Conservation (phyloP, 2,329 filamentous ascomycete genomes). For the Knufia petricola region DNA sequence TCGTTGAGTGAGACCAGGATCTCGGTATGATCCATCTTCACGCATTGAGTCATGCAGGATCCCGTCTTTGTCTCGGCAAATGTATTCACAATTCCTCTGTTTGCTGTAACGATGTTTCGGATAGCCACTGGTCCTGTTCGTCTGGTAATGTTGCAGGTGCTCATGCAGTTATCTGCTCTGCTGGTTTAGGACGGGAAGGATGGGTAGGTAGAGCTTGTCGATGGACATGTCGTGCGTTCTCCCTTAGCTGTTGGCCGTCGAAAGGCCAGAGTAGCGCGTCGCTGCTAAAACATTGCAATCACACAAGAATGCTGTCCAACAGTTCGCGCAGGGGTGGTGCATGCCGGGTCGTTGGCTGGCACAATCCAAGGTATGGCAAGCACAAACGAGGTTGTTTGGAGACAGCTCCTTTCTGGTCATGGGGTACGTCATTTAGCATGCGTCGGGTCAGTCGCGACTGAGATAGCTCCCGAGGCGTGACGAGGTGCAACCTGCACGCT, state of each 20-base stretch:
- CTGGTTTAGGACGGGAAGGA: too few relatives aligned
- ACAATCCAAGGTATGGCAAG: slow-evolving; percentile 1
- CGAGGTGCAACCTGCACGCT: too few relatives aligned
- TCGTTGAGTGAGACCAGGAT: slow-evolving; percentile 11
- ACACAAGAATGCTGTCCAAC: background rate
- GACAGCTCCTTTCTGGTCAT: too few relatives aligned
- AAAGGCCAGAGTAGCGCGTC: background rate
- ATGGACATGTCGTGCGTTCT: background rate
- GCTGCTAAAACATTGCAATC: background rate
- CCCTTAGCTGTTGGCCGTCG: background rate
- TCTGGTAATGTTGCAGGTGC: background rate
- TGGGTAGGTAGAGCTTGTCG: background rate
- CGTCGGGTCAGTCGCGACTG: background rate
- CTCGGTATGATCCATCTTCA: slow-evolving; percentile 2
- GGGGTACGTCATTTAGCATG: background rate
- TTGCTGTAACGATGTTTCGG: slow-evolving; percentile 8
- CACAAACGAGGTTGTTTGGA: background rate
- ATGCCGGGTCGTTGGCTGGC: too few relatives aligned
- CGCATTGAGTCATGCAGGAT: slow-evolving; percentile 5
- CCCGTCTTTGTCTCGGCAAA: background rate
- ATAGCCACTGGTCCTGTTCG: slow-evolving; percentile 8
- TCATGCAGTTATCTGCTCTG: too few relatives aligned
- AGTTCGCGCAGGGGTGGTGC: too few relatives aligned
- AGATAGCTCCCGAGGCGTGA: too few relatives aligned
- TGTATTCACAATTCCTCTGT: background rate